phyloP scores from a whole-genome alignment of 257 asterid genomes.

The Penstemon davidsonii region DNA sequence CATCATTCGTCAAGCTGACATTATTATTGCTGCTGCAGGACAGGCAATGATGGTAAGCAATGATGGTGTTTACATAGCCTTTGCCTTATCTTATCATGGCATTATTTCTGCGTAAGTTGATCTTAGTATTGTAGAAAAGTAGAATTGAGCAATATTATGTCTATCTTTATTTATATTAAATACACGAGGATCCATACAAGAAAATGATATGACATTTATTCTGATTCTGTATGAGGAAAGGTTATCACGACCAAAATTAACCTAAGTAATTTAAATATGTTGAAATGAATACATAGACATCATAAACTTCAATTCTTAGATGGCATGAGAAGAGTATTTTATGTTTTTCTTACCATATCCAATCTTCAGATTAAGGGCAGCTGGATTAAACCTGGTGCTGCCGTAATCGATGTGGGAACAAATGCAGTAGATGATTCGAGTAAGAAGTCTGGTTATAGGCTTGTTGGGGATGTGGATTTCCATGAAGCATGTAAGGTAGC shows the following conservation, averaged over 20 bases:
- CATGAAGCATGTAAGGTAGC: constrained; percentile 81
- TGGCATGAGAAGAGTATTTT: neutral
- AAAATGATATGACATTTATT: no score
- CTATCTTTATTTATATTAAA: no score
- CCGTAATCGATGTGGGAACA: constrained; percentile 94
- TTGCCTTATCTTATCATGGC: neutral
- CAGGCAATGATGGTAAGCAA: constrained; percentile 74
- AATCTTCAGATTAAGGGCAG: constrained; percentile 78
- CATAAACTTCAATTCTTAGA: no score
- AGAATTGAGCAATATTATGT: no score
- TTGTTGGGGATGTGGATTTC: constrained; percentile 91
- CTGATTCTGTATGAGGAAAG: no score
- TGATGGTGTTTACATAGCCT: neutral
- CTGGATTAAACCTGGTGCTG: constrained; percentile 99
- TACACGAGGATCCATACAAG: no score
- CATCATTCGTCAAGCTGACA: constrained; percentile 81
- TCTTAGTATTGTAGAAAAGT: no score
- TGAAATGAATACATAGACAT: no score
- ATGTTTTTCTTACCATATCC: neutral
- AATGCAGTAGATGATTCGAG: constrained; percentile 80
- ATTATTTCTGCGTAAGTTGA: no score
- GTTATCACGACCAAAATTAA: no score
- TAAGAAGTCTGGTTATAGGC: constrained; percentile 83
- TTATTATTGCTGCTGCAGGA: constrained; percentile 95
- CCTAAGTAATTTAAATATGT: no score